Evolutionary conservation across 129 eudicot genomes (phyloP).

Genomic region (Cynara cardunculus): DNA sequence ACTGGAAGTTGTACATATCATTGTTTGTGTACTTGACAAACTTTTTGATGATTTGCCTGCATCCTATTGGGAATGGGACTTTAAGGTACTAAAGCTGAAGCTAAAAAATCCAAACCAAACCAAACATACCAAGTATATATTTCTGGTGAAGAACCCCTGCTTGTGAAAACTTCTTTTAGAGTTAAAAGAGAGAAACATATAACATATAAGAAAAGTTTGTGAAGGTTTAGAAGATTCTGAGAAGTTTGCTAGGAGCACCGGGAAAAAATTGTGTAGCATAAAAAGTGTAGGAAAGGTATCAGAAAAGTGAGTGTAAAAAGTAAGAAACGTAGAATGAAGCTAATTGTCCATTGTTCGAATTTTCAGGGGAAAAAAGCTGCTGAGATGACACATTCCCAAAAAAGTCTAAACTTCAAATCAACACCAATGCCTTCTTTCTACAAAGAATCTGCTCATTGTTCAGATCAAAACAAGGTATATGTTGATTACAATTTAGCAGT

Average conservation of each 20-base stretch:
- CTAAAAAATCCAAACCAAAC: not conserved
- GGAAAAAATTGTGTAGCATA: not conserved
- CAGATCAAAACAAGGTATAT: constrained; percentile 46
- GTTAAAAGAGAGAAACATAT: not conserved
- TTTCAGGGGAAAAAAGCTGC: constrained; percentile 46
- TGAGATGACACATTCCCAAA: constrained; percentile 43
- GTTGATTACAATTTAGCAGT: not conserved
- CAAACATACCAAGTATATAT: not conserved
- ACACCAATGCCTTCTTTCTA: constrained; percentile 62
- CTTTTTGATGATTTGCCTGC: not conserved
- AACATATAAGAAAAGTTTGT: not conserved
- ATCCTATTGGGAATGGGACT: not conserved
- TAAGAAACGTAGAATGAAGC: not conserved
- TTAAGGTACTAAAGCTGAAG: not conserved
- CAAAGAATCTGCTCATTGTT: constrained; percentile 20
- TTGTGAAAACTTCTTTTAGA: not conserved
- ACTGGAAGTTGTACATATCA: not conserved
- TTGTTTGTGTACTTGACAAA: not conserved
- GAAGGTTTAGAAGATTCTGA: not conserved
- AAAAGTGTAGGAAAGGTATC: not conserved
- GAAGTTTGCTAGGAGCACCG: not conserved
- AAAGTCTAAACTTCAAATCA: constrained; percentile 52
- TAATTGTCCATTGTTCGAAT: not conserved
- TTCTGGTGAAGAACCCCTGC: not conserved
- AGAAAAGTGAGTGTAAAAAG: not conserved